Base-by-base conservation (phyloP, 768 basidiomycete species). In the Xerocomus brunneocitrinus region DNA sequence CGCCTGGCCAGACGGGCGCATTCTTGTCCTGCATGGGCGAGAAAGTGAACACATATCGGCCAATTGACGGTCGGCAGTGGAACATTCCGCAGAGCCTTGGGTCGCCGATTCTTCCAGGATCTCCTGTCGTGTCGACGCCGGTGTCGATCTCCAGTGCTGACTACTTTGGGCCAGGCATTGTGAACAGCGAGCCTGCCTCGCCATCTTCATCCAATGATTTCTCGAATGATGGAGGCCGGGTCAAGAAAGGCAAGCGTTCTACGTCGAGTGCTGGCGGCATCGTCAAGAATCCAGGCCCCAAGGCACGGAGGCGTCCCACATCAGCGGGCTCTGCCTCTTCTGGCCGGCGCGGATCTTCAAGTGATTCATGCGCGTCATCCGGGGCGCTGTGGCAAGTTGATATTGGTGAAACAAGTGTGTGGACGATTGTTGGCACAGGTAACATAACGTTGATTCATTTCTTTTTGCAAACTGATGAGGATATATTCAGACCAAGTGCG, bases 401-500 rank as follows among this genome's bases (percentile, higher is more conserved):
- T 68, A 91, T 92, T 53, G 91, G 91, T 56, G 91, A 94, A 74
- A 91, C 91, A 30, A 91, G 90, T 66, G 89, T 93, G 24, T 95
- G 92, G 92, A 94, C 92, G 4, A 91, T 94, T 59, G 90, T 93
- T 56, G 91, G 92, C 60, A 92, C 89, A 57, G 90, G 90, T 91
- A 68, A 71, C 78, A 57, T 32, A 5, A 32, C 42, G 45, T 35
- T 32, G 50, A 47, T 42, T 47, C 24, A 25, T 39, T 34, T 43
- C 9, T 47, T 45, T 34, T 50, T 53, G 47, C 27, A 41, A 55
- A 49, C 60, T 67, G 34, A 66, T 58, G 51, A 53, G 54, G 47
- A 47, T 53, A 35, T 44, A 55, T 59, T 44, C 72, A 86, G 91
- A 95, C 65, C 89, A 93, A 81, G 81, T 92, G 49, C 85, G 92